phyloP scores from a whole-genome alignment of 1,284 basidiomycete species.

The Puccinia triticina region DNA sequence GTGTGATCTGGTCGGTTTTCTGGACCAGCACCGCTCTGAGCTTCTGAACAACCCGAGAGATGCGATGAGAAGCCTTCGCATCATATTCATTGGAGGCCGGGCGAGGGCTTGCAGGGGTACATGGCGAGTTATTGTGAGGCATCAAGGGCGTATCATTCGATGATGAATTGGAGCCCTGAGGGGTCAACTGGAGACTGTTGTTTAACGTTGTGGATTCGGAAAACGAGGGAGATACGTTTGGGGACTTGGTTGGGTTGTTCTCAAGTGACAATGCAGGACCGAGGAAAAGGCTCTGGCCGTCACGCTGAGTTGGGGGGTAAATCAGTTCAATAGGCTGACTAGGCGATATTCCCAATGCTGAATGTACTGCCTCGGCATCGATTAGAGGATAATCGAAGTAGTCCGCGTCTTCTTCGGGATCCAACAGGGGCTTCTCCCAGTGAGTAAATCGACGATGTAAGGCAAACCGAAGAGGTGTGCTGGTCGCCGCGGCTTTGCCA shows the following conservation, averaged over 20 bases:
- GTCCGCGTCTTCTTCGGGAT: slow-evolving; percentile 29
- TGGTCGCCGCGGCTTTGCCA: slow-evolving; percentile 61
- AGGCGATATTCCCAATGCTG: slow-evolving; percentile 9
- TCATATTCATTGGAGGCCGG: neutral
- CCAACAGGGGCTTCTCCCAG: slow-evolving; percentile 12
- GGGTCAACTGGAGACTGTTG: neutral
- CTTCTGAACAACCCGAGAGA: slow-evolving; percentile 14
- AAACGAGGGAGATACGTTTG: neutral
- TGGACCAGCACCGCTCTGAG: slow-evolving; percentile 1
- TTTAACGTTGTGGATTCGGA: neutral
- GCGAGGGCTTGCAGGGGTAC: neutral
- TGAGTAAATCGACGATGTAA: slow-evolving; percentile 56
- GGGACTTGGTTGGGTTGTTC: neutral
- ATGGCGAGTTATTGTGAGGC: neutral
- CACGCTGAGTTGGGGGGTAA: neutral
- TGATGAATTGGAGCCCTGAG: neutral
- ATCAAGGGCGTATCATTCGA: too few species aligned
- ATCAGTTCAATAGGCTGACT: slow-evolving; percentile 1
- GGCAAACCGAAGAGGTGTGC: slow-evolving; percentile 61
- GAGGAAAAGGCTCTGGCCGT: neutral
- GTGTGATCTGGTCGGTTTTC: neutral
- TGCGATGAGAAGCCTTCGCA: neutral
- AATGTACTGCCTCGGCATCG: neutral
- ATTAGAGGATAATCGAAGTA: slow-evolving; percentile 38
- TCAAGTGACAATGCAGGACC: neutral